Conservation (phyloP, 2,329 filamentous ascomycete genomes). For the Nothophaeocryptopus gaeumannii region DNA sequence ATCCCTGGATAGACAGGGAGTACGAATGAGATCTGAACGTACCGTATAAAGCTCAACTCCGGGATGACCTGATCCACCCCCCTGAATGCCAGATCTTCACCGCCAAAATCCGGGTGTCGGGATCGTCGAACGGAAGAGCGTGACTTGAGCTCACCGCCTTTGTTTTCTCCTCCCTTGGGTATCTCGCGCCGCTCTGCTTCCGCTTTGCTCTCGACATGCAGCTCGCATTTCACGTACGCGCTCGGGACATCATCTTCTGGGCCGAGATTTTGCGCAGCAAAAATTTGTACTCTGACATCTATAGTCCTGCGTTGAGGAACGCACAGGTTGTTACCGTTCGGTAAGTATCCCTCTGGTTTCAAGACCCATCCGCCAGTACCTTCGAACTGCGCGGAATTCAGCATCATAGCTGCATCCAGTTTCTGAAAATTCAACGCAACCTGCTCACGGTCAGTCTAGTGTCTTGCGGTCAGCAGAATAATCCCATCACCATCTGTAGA, state of each 20-base stretch:
- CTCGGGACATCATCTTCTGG: conserved; percentile 54
- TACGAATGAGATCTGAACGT: conserved; percentile 25
- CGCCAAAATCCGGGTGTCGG: conserved; percentile 45
- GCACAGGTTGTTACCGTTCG: conserved; percentile 18
- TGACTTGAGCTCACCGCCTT: conserved; percentile 52
- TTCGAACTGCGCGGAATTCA: conserved; percentile 89
- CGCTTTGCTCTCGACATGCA: conserved; percentile 71
- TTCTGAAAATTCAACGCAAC: conserved; percentile 94
- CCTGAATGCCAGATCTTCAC: conserved; percentile 46
- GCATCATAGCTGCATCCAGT: conserved; percentile 90
- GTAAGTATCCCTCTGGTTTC: conserved; percentile 73
- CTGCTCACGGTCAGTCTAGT: conserved; percentile 6
- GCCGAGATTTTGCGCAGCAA: conserved; percentile 72
- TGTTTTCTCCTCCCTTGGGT: conserved; percentile 50
- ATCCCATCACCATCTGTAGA: conserved; percentile 62
- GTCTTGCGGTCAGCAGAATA: neutral
- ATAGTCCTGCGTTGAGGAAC: conserved; percentile 40
- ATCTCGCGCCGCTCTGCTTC: conserved; percentile 44
- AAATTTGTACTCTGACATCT: conserved; percentile 67
- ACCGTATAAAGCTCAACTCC: conserved; percentile 50
- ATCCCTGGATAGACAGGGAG: neutral
- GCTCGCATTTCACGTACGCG: conserved; percentile 73
- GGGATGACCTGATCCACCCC: conserved; percentile 44
- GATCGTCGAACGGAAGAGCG: conserved; percentile 45
- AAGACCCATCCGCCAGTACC: conserved; percentile 79